Conservation (phyloP, 441 rosid species). For the Eutrema salsugineum region DNA sequence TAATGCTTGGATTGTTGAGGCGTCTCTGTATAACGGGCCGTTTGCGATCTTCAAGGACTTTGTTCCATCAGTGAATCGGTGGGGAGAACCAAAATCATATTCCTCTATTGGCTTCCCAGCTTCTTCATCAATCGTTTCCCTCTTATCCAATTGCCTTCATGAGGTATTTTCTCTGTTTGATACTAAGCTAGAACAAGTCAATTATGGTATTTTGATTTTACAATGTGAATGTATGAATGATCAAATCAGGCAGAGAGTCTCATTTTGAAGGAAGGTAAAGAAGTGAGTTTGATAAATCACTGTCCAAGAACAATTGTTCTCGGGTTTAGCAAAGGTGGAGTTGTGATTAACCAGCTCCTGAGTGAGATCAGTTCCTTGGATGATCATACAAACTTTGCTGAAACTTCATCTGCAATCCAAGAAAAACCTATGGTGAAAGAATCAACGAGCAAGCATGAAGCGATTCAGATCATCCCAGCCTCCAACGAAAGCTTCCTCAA, state of each 20-base stretch:
- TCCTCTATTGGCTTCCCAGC: constrained; percentile 58
- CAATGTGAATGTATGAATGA: not conserved
- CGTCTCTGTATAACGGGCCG: constrained; percentile 62
- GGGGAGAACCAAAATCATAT: constrained; percentile 71
- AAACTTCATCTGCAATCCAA: not conserved
- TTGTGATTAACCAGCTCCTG: constrained; percentile 79
- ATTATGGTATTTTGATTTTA: not conserved
- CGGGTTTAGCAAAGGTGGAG: constrained; percentile 96
- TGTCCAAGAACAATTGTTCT: constrained; percentile 57
- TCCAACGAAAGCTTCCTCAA: constrained; percentile 47
- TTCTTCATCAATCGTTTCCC: constrained; percentile 54
- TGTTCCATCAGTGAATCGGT: constrained; percentile 50
- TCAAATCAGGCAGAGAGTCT: constrained; percentile 42
- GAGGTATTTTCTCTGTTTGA: constrained; percentile 37
- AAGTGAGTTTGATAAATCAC: constrained; percentile 4
- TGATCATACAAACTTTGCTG: constrained; percentile 13
- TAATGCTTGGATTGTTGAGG: constrained; percentile 76
- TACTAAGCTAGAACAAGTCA: not conserved
- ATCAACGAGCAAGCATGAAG: constrained; percentile 15
- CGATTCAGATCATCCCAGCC: constrained; percentile 42
- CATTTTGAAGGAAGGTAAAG: constrained; percentile 22
- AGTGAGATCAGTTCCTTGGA: constrained; percentile 55
- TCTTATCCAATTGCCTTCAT: constrained; percentile 52
- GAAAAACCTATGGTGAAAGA: constrained; percentile 20
- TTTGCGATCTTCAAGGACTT: constrained; percentile 75